Percentiles rank a stretch among this genome's conserved stretches.
Evolutionary conservation across 768 basidiomycete genomes (phyloP).

Genomic region (Mycena epipterygia): DNA sequence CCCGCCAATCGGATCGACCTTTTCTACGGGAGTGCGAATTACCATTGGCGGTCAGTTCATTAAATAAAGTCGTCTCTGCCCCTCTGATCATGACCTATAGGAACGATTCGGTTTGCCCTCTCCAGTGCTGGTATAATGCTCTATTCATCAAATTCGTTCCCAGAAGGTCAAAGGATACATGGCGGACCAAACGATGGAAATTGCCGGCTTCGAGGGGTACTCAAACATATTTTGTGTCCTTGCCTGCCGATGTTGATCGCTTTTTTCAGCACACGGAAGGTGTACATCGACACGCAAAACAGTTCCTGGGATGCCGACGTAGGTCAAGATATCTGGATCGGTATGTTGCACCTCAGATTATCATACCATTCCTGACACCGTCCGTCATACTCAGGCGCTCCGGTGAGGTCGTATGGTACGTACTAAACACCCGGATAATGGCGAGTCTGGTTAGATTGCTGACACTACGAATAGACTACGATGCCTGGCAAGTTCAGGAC

Average conservation of each 20-base stretch:
- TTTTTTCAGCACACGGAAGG: not conserved
- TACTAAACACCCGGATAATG: no score
- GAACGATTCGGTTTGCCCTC: not conserved
- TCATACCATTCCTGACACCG: no score
- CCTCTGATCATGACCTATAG: not conserved
- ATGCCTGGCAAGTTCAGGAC: slow-evolving; percentile 7
- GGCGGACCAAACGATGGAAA: not conserved
- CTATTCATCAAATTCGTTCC: not conserved
- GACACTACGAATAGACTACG: no score
- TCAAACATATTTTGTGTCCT: not conserved
- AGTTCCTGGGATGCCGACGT: not conserved
- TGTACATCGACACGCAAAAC: not conserved
- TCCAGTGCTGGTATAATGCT: not conserved
- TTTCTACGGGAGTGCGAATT: no score
- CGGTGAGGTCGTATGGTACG: no score
- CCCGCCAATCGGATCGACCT: slow-evolving; percentile 26
- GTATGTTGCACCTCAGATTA: no score
- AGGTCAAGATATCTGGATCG: not conserved
- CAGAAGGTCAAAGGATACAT: not conserved
- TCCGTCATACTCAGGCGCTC: no score
- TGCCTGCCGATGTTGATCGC: no score
- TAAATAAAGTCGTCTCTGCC: slow-evolving; percentile 7
- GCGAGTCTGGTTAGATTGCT: no score
- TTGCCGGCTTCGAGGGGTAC: not conserved
- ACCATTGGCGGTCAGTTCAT: no score